Percentiles rank a stretch among this genome's conserved stretches.
These are phyloP conservation scores for Globisporangium nunn DNA, from an alignment of 352 stramenopile genomes.

Conservation along the genomic window DNA sequence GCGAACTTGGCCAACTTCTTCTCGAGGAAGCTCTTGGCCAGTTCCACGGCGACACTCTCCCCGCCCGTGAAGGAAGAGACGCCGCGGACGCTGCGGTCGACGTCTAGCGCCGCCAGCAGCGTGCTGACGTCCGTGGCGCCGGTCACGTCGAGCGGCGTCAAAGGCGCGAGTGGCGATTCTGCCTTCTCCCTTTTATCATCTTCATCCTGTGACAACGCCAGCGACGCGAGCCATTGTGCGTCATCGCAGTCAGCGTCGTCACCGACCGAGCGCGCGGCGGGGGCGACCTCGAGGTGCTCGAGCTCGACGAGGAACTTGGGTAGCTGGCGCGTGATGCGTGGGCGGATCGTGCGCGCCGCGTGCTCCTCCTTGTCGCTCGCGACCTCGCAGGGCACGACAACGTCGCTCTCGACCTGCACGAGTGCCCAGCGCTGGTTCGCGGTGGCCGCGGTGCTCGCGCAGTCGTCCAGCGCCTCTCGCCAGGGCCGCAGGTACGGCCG, in stretches of 20 bases:
- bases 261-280: constrained; percentile 17
- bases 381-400: constrained; percentile 93
- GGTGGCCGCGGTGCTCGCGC: constrained; percentile 22
- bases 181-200: neutral
- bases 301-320: constrained; percentile 78
- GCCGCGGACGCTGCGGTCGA: constrained; percentile 52
- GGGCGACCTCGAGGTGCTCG: constrained; percentile 25
- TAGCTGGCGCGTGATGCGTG: constrained; percentile 93
- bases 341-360: constrained; percentile 95
- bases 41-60: constrained; percentile 47
- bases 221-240: constrained; percentile 12
- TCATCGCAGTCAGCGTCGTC: neutral
- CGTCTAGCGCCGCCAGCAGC: constrained; percentile 40
- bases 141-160: constrained; percentile 35
- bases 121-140: constrained; percentile 20
- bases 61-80: constrained; percentile 68
- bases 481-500: constrained; percentile 64
- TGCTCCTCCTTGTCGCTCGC: constrained; percentile 94
- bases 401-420: constrained; percentile 96
- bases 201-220: constrained; percentile 8
- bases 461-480: constrained; percentile 31
- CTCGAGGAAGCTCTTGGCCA: constrained; percentile 86
- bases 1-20: constrained; percentile 70
- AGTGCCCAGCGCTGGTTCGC: constrained; percentile 55
- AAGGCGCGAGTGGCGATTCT: neutral